A percentile compares a stretch with the other conserved stretches of the same genome.
Evolutionary conservation across 345 rosid genomes (phyloP).

Genomic region (rapeseed (Brassica napus)): DNA sequence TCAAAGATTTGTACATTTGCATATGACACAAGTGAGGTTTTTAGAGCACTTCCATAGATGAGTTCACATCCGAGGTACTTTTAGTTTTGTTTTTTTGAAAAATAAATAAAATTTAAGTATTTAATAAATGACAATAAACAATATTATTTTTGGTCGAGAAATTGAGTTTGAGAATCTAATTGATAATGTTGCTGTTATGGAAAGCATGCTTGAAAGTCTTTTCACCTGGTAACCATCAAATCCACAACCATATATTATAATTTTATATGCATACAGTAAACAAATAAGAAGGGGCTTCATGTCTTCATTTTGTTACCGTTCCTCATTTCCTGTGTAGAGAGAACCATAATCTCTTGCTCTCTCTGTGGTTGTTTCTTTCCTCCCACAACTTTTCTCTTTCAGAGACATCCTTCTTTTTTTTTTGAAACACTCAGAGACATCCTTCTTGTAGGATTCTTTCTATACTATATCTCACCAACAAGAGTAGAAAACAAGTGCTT

Average conservation of each 20-base stretch:
- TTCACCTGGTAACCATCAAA: slow-evolving; percentile 1
- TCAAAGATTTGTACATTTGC: no score
- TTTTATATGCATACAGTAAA: slow-evolving; percentile 15
- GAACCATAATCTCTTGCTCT: neutral
- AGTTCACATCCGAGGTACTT: no score
- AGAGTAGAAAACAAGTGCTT: slow-evolving; percentile 2
- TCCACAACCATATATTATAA: slow-evolving; percentile 25
- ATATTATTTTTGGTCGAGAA: no score
- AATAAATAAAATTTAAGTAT: no score
- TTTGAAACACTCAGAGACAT: slow-evolving; percentile 24
- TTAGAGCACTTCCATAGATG: no score
- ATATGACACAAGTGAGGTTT: no score
- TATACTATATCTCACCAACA: slow-evolving; percentile 35
- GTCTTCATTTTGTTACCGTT: slow-evolving; percentile 11
- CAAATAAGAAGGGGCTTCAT: slow-evolving; percentile 14
- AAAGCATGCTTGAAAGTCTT: neutral
- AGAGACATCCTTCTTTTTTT: slow-evolving; percentile 30
- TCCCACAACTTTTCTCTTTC: slow-evolving; percentile 22
- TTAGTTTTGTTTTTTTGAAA: no score
- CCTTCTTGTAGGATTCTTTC: slow-evolving; percentile 35
- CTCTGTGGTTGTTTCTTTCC: neutral
- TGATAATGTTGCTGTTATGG: neutral
- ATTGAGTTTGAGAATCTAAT: no score
- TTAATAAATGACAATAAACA: no score
- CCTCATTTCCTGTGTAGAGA: neutral